Evolutionary conservation across 805 yeast species (phyloP).

Genomic region (Pichia nakasei): DNA sequence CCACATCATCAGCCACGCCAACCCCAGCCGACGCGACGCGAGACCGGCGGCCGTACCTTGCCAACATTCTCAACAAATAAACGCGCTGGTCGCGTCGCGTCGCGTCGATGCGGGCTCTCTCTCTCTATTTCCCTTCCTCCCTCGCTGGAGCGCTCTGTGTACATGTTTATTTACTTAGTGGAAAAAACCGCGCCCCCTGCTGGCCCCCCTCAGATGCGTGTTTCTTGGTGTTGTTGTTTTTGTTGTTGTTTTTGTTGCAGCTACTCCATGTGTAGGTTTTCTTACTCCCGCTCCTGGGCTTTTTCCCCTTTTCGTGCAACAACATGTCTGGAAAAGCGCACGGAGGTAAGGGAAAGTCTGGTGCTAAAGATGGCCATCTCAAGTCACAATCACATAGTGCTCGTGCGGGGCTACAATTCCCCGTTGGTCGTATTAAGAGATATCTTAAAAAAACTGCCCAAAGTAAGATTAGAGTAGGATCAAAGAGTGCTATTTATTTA

Average conservation of each 20-base stretch:
- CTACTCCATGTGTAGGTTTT: too few relatives aligned
- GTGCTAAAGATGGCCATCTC: constrained; percentile 52
- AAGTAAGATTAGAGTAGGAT: constrained; percentile 66
- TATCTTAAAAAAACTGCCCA: constrained; percentile 87
- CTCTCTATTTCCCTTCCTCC: too few relatives aligned
- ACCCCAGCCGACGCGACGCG: too few relatives aligned
- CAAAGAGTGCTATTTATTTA: constrained; percentile 75
- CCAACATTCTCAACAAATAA: too few relatives aligned
- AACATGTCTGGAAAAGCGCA: constrained; percentile 73
- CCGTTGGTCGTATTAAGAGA: constrained; percentile 98
- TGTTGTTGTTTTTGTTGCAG: neutral
- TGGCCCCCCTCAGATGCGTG: too few relatives aligned
- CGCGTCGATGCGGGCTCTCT: too few relatives aligned
- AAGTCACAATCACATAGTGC: constrained; percentile 83
- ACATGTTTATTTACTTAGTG: too few relatives aligned
- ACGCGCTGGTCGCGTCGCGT: too few relatives aligned
- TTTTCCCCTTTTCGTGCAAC: neutral
- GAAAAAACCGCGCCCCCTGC: too few relatives aligned
- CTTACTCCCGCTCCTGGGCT: neutral
- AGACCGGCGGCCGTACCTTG: too few relatives aligned
- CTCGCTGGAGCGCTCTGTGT: too few relatives aligned
- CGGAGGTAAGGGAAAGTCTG: constrained; percentile 95
- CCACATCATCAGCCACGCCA: too few relatives aligned
- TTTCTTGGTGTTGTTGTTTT: neutral
- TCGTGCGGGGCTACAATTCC: constrained; percentile 91